A percentile compares a stretch with the other conserved stretches of the same genome.
Evolutionary conservation across 2,329 filamentous ascomycete species (phyloP).

Genomic region (Scedosporium boydii): DNA sequence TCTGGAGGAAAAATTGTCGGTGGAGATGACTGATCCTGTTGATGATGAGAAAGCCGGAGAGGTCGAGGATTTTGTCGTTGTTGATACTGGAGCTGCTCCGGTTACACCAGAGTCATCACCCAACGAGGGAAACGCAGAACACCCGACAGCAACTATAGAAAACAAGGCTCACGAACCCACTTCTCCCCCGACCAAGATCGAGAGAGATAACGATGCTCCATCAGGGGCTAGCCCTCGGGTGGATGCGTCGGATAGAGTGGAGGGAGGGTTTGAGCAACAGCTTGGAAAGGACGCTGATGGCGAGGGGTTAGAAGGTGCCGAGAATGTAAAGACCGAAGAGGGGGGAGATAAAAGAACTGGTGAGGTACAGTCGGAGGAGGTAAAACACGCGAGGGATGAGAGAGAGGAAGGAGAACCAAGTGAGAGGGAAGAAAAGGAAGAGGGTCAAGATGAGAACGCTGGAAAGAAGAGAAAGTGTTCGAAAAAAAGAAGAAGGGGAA

Average conservation of each 20-base stretch:
- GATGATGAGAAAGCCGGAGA: not conserved
- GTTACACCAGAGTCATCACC: not conserved
- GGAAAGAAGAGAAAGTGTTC: too few species aligned
- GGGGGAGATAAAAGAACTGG: not conserved
- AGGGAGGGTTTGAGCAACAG: not conserved
- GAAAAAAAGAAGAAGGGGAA: too few species aligned
- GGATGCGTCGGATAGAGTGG: not conserved
- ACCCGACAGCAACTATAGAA: not conserved
- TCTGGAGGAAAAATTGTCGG: not conserved
- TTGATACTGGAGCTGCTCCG: not conserved
- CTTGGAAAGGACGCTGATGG: not conserved
- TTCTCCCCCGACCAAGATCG: too few species aligned
- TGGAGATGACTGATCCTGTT: not conserved
- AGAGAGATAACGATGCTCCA: not conserved
- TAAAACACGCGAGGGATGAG: not conserved
- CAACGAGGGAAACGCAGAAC: not conserved
- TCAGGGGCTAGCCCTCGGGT: not conserved
- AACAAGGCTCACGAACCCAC: too few species aligned
- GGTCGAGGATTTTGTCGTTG: not conserved
- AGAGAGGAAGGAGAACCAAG: not conserved
- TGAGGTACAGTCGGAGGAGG: not conserved
- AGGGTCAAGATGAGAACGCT: too few species aligned
- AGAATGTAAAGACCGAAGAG: not conserved
- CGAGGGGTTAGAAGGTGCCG: not conserved
- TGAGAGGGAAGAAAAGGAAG: not conserved